Conservation (phyloP, 805 yeast species). For the Candida schatavii region DNA sequence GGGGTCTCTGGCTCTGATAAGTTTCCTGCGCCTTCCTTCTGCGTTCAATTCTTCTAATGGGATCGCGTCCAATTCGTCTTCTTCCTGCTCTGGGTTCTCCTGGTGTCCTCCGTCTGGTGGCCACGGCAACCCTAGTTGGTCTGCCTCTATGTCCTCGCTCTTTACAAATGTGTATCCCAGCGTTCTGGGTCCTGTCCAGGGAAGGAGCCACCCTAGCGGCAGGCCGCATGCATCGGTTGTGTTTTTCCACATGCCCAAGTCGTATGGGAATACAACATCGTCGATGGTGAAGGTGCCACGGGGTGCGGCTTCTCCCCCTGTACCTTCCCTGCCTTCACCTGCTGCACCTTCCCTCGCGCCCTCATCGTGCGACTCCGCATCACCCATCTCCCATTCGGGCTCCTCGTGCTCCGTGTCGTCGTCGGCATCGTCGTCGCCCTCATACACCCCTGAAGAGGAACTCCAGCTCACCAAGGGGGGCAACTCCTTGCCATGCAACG, state of each 20-base stretch:
- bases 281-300: conserved; percentile 49
- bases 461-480: conserved; percentile 51
- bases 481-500: conserved; percentile 37
- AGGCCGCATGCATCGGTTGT: conserved; percentile 57
- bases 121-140: conserved; percentile 76
- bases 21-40: conserved; percentile 11
- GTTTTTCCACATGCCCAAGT: conserved; percentile 60
- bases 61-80: conserved; percentile 10
- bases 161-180: conserved; percentile 58
- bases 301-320: conserved; percentile 4
- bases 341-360: conserved; percentile 3
- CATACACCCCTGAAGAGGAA: conserved; percentile 15
- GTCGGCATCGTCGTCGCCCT: conserved; percentile 10
- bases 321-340: conserved; percentile 1
- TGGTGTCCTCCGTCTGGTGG: conserved; percentile 82
- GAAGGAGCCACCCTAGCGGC: conserved; percentile 61
- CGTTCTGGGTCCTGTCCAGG: conserved; percentile 64
- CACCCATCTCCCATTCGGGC: neutral
- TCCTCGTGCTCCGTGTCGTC: conserved; percentile 6
- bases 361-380: conserved; percentile 6
- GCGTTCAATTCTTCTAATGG: neutral
- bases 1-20: conserved; percentile 24
- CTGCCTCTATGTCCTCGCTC: conserved; percentile 52
- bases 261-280: conserved; percentile 82
- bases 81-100: conserved; percentile 21